A percentile compares a stretch with the other conserved stretches of the same genome.
Evolutionary conservation across 2,329 filamentous ascomycete species (phyloP).

Genomic region (Aspergillus candidus): DNA sequence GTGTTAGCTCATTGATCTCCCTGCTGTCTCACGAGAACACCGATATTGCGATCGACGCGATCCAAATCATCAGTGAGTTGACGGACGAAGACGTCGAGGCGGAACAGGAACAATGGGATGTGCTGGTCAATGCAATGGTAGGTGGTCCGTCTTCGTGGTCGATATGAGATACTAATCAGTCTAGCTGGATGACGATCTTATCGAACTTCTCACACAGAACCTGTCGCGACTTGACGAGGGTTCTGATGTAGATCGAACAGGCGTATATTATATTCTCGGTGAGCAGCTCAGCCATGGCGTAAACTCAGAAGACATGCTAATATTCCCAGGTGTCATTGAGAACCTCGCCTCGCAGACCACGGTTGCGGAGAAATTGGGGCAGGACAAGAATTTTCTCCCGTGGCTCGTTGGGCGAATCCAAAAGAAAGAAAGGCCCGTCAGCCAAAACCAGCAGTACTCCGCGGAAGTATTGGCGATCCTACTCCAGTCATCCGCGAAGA

Average conservation of each 20-base stretch:
- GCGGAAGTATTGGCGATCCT: slow-evolving; percentile 89
- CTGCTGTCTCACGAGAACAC: slow-evolving; percentile 92
- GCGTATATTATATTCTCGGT: slow-evolving; percentile 77
- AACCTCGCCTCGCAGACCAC: slow-evolving; percentile 69
- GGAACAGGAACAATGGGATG: slow-evolving; percentile 73
- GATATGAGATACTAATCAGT: slow-evolving; percentile 10
- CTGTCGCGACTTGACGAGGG: slow-evolving; percentile 72
- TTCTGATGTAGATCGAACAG: slow-evolving; percentile 66
- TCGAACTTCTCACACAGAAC: slow-evolving; percentile 46
- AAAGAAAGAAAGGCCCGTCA: slow-evolving; percentile 59
- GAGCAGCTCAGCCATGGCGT: slow-evolving; percentile 7
- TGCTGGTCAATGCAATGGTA: slow-evolving; percentile 59
- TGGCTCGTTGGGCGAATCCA: slow-evolving; percentile 76
- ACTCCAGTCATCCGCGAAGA: slow-evolving; percentile 65
- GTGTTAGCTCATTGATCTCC: slow-evolving; percentile 66
- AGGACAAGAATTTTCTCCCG: slow-evolving; percentile 60
- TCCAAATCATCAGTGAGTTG: slow-evolving; percentile 84
- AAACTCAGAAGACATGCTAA: slow-evolving; percentile 8
- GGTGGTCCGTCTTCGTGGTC: neutral
- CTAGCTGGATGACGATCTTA: slow-evolving; percentile 38
- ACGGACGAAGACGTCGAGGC: slow-evolving; percentile 89
- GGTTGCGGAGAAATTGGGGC: slow-evolving; percentile 65
- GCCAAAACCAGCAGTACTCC: slow-evolving; percentile 92
- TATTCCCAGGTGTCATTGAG: slow-evolving; percentile 60
- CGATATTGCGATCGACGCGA: slow-evolving; percentile 86